Conservation (phyloP, 179 eudicot species). For the Beta corolliflora region DNA sequence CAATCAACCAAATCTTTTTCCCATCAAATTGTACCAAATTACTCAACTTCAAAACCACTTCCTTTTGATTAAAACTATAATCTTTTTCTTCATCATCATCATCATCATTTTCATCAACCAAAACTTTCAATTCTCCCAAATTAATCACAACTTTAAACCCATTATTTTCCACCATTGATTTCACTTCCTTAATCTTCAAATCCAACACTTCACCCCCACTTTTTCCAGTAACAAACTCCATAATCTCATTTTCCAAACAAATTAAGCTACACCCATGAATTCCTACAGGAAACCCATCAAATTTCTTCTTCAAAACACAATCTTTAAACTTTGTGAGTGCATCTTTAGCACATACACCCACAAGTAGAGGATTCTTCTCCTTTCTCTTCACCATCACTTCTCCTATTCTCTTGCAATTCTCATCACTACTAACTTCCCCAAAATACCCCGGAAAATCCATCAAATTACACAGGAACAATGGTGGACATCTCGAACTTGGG, state of each 20-base stretch:
- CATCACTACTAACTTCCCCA: slow-evolving; percentile 32
- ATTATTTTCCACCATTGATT: slow-evolving; percentile 36
- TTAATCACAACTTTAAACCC: slow-evolving; percentile 41
- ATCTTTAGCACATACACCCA: slow-evolving; percentile 68
- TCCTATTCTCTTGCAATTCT: slow-evolving; percentile 46
- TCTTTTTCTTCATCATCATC: slow-evolving; percentile 23
- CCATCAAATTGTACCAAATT: slow-evolving; percentile 40
- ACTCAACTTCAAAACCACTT: slow-evolving; percentile 47
- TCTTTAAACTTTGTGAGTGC: slow-evolving; percentile 50
- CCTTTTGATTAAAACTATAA: slow-evolving; percentile 5
- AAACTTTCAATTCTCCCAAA: slow-evolving; percentile 62
- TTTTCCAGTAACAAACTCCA: slow-evolving; percentile 31
- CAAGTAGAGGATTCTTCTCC: slow-evolving; percentile 64
- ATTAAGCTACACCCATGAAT: slow-evolving; percentile 47
- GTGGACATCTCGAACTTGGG: slow-evolving; percentile 46
- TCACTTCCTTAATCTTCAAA: slow-evolving; percentile 51
- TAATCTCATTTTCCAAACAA: slow-evolving; percentile 49
- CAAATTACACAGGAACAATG: slow-evolving; percentile 56
- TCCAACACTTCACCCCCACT: slow-evolving; percentile 40
- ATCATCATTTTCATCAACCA: slow-evolving; percentile 32
- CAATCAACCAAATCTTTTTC: slow-evolving; percentile 72
- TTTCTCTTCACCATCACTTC: slow-evolving; percentile 50
- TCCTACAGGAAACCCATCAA: slow-evolving; percentile 37
- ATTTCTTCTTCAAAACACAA: slow-evolving; percentile 32
- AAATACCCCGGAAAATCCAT: slow-evolving; percentile 36